Conservation (phyloP, 805 yeast species). For the Peterozyma xylosa region DNA sequence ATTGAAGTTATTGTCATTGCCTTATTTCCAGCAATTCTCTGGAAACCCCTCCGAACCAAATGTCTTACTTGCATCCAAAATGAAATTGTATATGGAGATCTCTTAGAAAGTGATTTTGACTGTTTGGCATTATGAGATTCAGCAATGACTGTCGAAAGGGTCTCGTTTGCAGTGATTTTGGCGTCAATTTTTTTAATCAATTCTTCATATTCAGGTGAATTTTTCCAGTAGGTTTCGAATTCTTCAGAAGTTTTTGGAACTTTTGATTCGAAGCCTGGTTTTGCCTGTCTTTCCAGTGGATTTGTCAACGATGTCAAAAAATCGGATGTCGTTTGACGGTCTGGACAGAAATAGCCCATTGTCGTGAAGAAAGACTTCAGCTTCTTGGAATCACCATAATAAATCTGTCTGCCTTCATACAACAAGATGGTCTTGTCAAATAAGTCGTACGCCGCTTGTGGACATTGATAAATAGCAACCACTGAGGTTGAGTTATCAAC, state of each 20-base stretch:
- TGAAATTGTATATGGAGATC: conserved; percentile 48
- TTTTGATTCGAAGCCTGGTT: conserved; percentile 23
- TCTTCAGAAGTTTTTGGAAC: conserved; percentile 30
- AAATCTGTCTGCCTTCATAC: conserved; percentile 52
- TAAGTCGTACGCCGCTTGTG: conserved; percentile 46
- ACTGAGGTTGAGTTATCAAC: conserved; percentile 44
- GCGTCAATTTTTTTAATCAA: conserved; percentile 27
- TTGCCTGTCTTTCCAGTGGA: conserved; percentile 20
- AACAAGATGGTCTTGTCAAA: conserved; percentile 47
- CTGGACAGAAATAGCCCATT: conserved; percentile 52
- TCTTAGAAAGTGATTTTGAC: conserved; percentile 34
- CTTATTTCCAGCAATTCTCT: conserved; percentile 44
- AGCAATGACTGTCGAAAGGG: conserved; percentile 7
- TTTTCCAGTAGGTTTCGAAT: conserved; percentile 29
- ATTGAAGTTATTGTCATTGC: conserved; percentile 34
- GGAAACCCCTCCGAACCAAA: conserved; percentile 35
- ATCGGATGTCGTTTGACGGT: conserved; percentile 54
- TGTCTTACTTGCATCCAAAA: conserved; percentile 44
- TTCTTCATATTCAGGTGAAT: conserved; percentile 20
- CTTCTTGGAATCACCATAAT: conserved; percentile 34
- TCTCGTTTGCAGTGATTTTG: conserved; percentile 10
- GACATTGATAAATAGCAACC: conserved; percentile 55
- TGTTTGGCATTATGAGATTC: conserved; percentile 44
- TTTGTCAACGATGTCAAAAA: conserved; percentile 45
- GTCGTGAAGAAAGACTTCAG: conserved; percentile 42